Percentiles rank a stretch among this genome's conserved stretches.
phyloP scores from a whole-genome alignment of 352 stramenopile species.

The Elongisporangium prolatum region DNA sequence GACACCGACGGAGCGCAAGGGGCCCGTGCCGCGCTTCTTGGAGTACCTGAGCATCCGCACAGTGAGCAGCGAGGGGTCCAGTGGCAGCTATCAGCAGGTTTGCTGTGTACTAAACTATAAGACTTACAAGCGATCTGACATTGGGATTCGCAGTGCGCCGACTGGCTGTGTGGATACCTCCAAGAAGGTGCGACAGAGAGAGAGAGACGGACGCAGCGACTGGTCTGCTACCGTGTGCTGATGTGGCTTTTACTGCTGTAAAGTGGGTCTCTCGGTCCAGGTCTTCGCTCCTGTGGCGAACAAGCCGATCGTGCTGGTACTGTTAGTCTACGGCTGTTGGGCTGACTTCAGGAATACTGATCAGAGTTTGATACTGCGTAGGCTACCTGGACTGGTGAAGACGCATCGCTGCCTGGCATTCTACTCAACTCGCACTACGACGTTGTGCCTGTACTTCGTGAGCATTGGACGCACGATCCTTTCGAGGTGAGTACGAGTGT shows the following conservation, averaged over 20 bases:
- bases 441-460: conserved; percentile 88
- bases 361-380: conserved; percentile 7
- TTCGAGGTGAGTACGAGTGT: conserved; percentile 62
- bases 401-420: conserved; percentile 82
- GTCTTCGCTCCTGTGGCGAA: conserved; percentile 50
- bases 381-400: conserved; percentile 78
- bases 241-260: conserved; percentile 1
- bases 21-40: conserved; percentile 52
- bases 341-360: neutral
- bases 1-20: conserved; percentile 20
- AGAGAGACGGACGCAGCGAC: neutral
- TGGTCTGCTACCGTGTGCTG: neutral
- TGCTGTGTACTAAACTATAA: neutral
- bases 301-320: conserved; percentile 90
- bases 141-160: conserved; percentile 29
- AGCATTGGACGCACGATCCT: conserved; percentile 89
- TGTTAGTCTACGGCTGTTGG: too few relatives aligned
- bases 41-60: conserved; percentile 76
- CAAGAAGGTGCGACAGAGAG: conserved; percentile 25
- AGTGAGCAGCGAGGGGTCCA: conserved; percentile 66
- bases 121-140: neutral
- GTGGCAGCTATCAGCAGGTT: conserved; percentile 61
- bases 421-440: conserved; percentile 97
- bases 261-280: conserved; percentile 42
- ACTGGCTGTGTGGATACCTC: conserved; percentile 59